Percentiles rank a stretch among this genome's conserved stretches.
Conservation (phyloP, 1,284 basidiomycete species). For the Trichosporon ovoides region DNA sequence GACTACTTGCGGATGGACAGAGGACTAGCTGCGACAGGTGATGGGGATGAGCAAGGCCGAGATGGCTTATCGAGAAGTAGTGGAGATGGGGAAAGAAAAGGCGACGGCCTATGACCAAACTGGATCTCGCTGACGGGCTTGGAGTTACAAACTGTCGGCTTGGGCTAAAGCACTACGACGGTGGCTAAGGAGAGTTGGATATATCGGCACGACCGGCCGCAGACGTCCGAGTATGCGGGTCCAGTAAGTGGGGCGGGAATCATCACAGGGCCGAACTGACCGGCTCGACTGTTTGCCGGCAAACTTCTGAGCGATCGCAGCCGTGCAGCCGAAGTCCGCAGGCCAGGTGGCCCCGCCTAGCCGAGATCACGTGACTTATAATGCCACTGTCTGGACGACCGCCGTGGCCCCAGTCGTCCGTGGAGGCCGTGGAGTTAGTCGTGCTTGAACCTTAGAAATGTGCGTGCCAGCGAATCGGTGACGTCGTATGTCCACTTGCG, state of each 20-base stretch:
- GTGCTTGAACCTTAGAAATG: background rate
- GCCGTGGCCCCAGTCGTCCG: background rate
- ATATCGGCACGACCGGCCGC: conserved; percentile 6
- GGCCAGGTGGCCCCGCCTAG: background rate
- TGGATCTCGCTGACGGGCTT: background rate
- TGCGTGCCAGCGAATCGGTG: background rate
- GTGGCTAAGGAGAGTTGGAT: background rate
- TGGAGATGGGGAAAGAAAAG: too few species aligned
- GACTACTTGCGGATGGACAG: background rate
- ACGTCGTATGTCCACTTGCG: too few species aligned
- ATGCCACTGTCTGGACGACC: background rate
- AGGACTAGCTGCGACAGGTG: background rate
- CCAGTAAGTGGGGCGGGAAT: background rate
- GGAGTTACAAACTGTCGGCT: background rate
- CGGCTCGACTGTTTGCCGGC: conserved; percentile 3
- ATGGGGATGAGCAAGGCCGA: too few species aligned
- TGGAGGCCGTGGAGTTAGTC: conserved; percentile 2
- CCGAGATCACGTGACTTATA: conserved; percentile 1
- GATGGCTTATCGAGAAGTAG: too few species aligned
- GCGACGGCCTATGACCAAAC: too few species aligned
- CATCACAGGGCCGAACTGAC: background rate
- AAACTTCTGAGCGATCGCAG: background rate
- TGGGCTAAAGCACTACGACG: background rate
- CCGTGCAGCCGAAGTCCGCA: background rate
- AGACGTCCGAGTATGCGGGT: background rate